Evolutionary conservation across 306 rosid genomes (phyloP).

Genomic region (Astragalus membranaceus): DNA sequence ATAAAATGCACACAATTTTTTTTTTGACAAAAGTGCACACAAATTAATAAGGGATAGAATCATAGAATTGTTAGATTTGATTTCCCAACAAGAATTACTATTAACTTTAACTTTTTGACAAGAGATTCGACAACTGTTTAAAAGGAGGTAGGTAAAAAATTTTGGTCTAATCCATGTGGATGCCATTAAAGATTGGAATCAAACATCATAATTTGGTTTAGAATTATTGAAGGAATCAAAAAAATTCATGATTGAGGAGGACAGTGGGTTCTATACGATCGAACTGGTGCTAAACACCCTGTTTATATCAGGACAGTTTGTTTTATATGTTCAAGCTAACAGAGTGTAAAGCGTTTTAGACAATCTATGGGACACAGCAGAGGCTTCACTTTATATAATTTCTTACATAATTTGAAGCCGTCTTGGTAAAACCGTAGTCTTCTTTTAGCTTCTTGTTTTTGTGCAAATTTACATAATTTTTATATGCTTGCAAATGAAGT

Average conservation of each 20-base stretch:
- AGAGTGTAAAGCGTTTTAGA: background rate
- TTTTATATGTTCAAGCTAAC: background rate
- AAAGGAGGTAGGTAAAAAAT: background rate
- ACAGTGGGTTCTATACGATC: background rate
- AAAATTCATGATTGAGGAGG: background rate
- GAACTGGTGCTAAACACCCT: background rate
- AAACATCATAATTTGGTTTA: background rate
- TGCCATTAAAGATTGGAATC: background rate
- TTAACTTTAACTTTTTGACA: no score
- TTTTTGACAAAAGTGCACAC: no score
- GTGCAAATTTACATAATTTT: no score
- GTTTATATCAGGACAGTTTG: background rate
- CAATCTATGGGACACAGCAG: background rate
- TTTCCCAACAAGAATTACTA: no score
- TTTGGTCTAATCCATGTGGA: background rate
- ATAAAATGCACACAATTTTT: no score
- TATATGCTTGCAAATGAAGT: no score
- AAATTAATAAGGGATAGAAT: no score
- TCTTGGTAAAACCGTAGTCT: no score
- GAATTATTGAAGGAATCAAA: background rate
- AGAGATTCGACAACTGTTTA: background rate
- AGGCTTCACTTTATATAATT: background rate
- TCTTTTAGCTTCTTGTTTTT: no score
- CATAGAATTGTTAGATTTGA: no score
- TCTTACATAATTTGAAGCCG: background rate